Conservation (phyloP, 2,329 filamentous ascomycete species). For the Juglanconis juglandina region DNA sequence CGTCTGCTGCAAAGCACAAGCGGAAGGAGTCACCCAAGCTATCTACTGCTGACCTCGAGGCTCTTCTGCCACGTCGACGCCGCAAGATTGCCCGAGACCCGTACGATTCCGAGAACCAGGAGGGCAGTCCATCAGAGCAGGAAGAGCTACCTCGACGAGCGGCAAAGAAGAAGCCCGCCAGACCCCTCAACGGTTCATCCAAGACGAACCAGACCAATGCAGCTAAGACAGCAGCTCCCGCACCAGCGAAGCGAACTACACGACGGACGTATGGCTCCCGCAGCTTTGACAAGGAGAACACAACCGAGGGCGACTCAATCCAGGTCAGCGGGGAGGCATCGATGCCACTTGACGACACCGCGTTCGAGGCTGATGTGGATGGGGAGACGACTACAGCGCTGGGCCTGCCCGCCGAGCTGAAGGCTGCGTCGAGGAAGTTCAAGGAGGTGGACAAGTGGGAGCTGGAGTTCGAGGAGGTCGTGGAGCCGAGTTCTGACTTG, state of each 20-base stretch:
- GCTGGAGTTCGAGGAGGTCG: constrained; percentile 63
- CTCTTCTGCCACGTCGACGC: constrained; percentile 51
- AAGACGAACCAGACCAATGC: constrained; percentile 5
- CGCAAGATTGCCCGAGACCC: constrained; percentile 33
- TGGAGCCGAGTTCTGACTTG: constrained; percentile 51
- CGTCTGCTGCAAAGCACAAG: constrained; percentile 20
- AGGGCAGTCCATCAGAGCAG: constrained; percentile 39
- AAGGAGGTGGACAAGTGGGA: constrained; percentile 68
- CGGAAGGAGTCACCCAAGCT: constrained; percentile 39
- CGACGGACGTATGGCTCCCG: constrained; percentile 48
- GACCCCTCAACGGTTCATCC: constrained; percentile 5
- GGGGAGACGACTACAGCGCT: constrained; percentile 34
- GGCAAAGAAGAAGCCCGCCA: constrained; percentile 28
- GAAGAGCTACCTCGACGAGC: constrained; percentile 35
- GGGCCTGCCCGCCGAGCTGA: constrained; percentile 51
- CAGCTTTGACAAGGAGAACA: constrained; percentile 56
- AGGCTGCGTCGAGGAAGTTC: constrained; percentile 59
- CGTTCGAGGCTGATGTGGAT: constrained; percentile 29
- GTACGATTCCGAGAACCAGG: constrained; percentile 44
- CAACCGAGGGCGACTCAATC: constrained; percentile 33
- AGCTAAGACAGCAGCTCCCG: not conserved
- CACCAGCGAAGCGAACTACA: constrained; percentile 13
- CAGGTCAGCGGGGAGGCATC: constrained; percentile 38
- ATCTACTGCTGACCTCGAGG: constrained; percentile 53
- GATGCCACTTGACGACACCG: constrained; percentile 40